Evolutionary conservation across 768 basidiomycete genomes (phyloP), one percentile per base, ranked within the genome.

Genomic region (Crepidotus variabilis): DNA sequence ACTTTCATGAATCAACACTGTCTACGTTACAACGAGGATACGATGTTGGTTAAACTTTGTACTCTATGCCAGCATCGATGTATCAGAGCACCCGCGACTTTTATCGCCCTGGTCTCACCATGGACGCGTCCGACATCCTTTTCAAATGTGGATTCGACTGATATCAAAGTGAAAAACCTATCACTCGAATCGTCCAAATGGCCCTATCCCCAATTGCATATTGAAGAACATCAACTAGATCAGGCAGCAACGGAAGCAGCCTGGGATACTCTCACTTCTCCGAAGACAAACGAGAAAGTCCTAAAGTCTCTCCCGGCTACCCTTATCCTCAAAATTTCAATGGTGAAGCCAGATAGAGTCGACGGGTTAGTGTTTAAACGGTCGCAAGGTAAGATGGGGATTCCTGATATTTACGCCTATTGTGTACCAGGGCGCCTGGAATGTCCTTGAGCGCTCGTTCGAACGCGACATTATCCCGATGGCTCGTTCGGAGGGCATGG

Each of bases 301-400:
- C 84, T 86, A 82, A 72, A 77, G 48, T 67, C 71, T 4, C 68
- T 87, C 5, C 80, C 86, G n/a, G n/a, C n/a, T 60, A 71, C 71
- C 20, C 73, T 86, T 36, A 78, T 86, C 48, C 65, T 67, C 7
- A n/a, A n/a, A n/a, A n/a, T n/a, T n/a, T n/a, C n/a, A n/a, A n/a
- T n/a, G n/a, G n/a, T n/a, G n/a, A n/a, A n/a, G n/a, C n/a, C n/a
- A n/a, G n/a, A n/a, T n/a, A n/a, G n/a, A n/a, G n/a, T n/a, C n/a
- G n/a, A n/a, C n/a, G n/a, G n/a, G n/a, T n/a, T n/a, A n/a, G n/a
- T n/a, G n/a, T n/a, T n/a, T n/a, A n/a, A n/a, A n/a, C n/a, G n/a
- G n/a, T n/a, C n/a, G n/a, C n/a, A n/a, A n/a, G n/a, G n/a, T n/a
- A n/a, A n/a, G n/a, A n/a, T n/a, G n/a, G n/a, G n/a, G n/a, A n/a